Evolutionary conservation across 2,329 filamentous ascomycete genomes (phyloP), one percentile per base, ranked within the genome.

Genomic region (Xylariales sp.): DNA sequence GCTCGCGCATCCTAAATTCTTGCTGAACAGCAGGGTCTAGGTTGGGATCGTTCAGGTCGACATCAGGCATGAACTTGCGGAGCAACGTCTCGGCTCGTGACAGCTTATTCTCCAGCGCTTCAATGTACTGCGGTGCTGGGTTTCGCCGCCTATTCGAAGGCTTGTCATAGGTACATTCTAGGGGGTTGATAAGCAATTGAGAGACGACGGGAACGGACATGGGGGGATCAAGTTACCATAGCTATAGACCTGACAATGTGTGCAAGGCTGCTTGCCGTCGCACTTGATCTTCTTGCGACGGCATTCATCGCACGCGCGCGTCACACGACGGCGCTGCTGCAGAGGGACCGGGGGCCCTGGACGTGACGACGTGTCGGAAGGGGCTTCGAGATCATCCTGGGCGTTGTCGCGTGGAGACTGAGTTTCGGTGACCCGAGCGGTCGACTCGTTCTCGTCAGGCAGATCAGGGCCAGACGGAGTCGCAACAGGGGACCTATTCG

Each of bases 221-320:
- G 43, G 58, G 59, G 63, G 45, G 59, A 64, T 36, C 23, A 39
- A 68, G 69, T 46, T 86, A 97, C 96, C 95, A 84, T 99, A 99
- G 79, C 94, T 97, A 81, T 99, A 99, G 57, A 98, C 94, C 10
- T 94, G 97, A 80, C 96, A 99, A 80, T 98, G 96, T 0, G 94
- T 97, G 81, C 93, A 96, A 9, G 93, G 93, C 78, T 94, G 92
- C 79, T 94, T 93, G 73, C 92, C 92, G 78, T 94, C 92, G 74
- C 92, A 95, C 78, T 94, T 95, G 76, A 95, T 95, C 80, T 95
- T 95, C 79, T 95, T 95, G 73, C 92, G 87, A 65, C 92, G 87
- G 77, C 92, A 95, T 65, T 77, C 75, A 67, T 94, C 92, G 80
- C 92, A 95, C 48, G 92, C 92, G 74, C 93, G 86, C 23, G 92